phyloP scores from a whole-genome alignment of 768 basidiomycete genomes.

The Boletus vermiculosoides region DNA sequence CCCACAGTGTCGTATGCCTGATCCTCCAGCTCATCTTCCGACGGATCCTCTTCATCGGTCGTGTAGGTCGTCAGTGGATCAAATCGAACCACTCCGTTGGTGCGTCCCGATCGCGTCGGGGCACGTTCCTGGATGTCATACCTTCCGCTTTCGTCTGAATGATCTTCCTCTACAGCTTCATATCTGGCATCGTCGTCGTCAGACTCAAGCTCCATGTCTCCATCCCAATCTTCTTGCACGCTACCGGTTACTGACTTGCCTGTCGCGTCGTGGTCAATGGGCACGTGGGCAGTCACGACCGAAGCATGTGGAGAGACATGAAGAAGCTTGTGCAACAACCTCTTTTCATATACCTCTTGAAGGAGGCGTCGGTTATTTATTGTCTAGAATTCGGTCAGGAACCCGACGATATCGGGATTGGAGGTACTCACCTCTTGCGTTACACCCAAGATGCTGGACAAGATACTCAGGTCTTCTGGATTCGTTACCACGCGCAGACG shows the following conservation, averaged over 20 bases:
- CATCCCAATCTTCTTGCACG: slow-evolving; percentile 40
- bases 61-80: slow-evolving; percentile 48
- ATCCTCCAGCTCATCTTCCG: slow-evolving; percentile 31
- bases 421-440: slow-evolving; percentile 67
- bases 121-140: slow-evolving; percentile 53
- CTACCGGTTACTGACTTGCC: slow-evolving; percentile 20
- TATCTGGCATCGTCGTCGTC: slow-evolving; percentile 22
- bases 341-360: slow-evolving; percentile 62
- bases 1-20: slow-evolving; percentile 21
- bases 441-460: slow-evolving; percentile 77
- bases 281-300: slow-evolving; percentile 23
- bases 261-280: slow-evolving; percentile 5
- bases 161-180: slow-evolving; percentile 8
- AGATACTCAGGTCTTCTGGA: slow-evolving; percentile 70
- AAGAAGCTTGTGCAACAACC: slow-evolving; percentile 57
- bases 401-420: neutral
- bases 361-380: slow-evolving; percentile 71
- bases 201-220: slow-evolving; percentile 34
- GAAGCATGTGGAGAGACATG: slow-evolving; percentile 35
- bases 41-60: slow-evolving; percentile 42
- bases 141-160: slow-evolving; percentile 55
- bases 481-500: slow-evolving; percentile 44
- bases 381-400: slow-evolving; percentile 43
- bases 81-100: slow-evolving; percentile 35
- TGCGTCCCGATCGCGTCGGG: slow-evolving; percentile 44